A percentile compares a stretch with the other conserved stretches of the same genome.
These are phyloP conservation scores for Chlamydomonas sp. DNA, from an alignment of 139 green algal species.

Conservation along the genomic window DNA sequence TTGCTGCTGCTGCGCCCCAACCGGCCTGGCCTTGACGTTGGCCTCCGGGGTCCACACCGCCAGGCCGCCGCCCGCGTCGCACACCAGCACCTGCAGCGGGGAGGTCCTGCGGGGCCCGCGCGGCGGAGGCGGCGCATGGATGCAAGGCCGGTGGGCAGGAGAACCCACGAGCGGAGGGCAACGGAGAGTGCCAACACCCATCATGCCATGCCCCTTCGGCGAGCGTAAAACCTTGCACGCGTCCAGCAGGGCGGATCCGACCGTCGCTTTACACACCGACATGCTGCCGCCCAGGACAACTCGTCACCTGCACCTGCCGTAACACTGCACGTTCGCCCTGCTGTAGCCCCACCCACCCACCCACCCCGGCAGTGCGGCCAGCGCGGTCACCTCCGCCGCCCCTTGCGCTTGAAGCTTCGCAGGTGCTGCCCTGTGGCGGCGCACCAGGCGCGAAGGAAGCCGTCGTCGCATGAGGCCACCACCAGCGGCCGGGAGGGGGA, in stretches of 20 bases:
- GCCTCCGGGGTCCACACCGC: conserved; percentile 19
- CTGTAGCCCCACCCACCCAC: background rate
- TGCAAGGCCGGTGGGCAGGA: background rate
- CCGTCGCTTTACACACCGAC: background rate
- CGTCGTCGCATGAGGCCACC: conserved; percentile 49
- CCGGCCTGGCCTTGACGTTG: background rate
- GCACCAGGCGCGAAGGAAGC: conserved; percentile 45
- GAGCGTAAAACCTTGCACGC: background rate
- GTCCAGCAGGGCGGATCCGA: background rate
- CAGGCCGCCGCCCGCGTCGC: conserved; percentile 33
- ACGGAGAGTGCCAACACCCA: background rate
- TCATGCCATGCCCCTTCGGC: background rate
- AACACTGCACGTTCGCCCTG: background rate
- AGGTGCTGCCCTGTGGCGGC: conserved; percentile 1
- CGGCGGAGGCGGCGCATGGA: background rate
- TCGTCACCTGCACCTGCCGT: background rate
- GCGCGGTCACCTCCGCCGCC: conserved; percentile 42
- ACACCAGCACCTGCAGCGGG: conserved; percentile 7
- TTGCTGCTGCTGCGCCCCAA: background rate
- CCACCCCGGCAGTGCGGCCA: conserved; percentile 7
- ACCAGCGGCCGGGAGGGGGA: background rate
- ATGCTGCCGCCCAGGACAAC: background rate
- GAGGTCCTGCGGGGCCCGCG: background rate
- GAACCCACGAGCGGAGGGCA: background rate
- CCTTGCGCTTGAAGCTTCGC: conserved; percentile 40